Conservation (phyloP, 139 green algal genomes). For the Micractinium conductrix region DNA sequence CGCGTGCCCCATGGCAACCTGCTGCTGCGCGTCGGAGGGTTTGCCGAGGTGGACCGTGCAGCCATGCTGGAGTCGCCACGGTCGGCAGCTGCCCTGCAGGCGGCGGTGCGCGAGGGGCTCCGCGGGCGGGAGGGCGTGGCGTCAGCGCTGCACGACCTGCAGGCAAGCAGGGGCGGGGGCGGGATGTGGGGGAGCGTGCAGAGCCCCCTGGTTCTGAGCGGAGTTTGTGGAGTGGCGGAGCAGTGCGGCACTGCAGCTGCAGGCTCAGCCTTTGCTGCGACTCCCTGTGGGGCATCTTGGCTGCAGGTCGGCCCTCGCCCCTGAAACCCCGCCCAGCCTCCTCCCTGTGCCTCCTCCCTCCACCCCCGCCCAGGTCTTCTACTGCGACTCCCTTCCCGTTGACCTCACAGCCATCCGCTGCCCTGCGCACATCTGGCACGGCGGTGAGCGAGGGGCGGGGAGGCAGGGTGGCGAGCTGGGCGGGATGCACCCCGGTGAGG, state of each 20-base stretch:
- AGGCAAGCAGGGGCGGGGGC: background rate
- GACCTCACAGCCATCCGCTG: background rate
- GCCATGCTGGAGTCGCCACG: background rate
- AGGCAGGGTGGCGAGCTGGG: background rate
- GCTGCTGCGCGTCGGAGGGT: slow-evolving; percentile 12
- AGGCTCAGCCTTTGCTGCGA: background rate
- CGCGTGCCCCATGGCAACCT: slow-evolving; percentile 11
- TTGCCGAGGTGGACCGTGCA: slow-evolving; percentile 12
- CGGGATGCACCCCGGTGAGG: background rate
- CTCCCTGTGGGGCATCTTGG: too few species aligned
- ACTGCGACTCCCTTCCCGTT: background rate
- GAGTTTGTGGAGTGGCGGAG: too few species aligned
- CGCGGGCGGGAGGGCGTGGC: background rate
- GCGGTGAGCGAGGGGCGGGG: too few species aligned
- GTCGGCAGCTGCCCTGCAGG: background rate
- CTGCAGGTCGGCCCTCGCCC: background rate
- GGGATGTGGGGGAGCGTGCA: too few species aligned
- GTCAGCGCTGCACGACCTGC: slow-evolving; percentile 5
- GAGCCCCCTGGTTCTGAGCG: too few species aligned
- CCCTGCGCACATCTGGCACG: slow-evolving; percentile 8
- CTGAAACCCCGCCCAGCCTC: background rate
- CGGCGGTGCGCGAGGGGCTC: slow-evolving; percentile 21
- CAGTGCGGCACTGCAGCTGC: background rate
- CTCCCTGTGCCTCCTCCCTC: background rate
- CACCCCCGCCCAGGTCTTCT: background rate